Evolutionary conservation across 1,284 basidiomycete genomes (phyloP), one percentile per base, ranked within the genome.

Genomic region (Cryptococcus neoformans): DNA sequence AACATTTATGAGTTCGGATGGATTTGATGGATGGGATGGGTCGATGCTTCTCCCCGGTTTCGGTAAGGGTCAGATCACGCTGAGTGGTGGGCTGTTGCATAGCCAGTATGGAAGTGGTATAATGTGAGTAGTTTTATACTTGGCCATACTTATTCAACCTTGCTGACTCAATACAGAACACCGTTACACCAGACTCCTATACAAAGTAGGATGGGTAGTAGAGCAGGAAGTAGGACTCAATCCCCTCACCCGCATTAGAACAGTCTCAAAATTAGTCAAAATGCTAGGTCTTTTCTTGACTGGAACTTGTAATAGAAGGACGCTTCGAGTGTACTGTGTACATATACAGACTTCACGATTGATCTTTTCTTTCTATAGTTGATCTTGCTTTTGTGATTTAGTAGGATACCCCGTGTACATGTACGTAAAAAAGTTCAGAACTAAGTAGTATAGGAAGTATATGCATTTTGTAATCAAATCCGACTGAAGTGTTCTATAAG

Each of bases 1-100:
- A 0, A 73, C 73, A 5, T 74, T 75, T 59, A 75, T 75, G 70
- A 63, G 65, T 12, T 65, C 70, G 9, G 75, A 78, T 54, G 74
- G 74, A 39, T 73, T 77, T 56, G 74, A 75, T 53, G 71, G 74
- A 12, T 77, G 75, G 75, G 75, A 77, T 57, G 75, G 73, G 8
- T 67, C 64, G 17, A 72, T 78, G 72, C 58, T 78, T 17, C 61
- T 78, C 37, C 75, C 75, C 36, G 76, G 76, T 4, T 78, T 78
- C 53, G 75, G 74, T 0, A 51, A 74, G 40, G 72, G 69, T 14
- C 75, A 77, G 59, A 74, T 78, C 52, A 77, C 75, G 36, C 57
- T 78, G 6, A 66, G 69, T 14, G 76, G 76, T 0, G 76, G 76
- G 7, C 60, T 77, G 55, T 59, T 78, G 49, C 76, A 78, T 56